phyloP scores from a whole-genome alignment of 177 flowering plant species.

The Vitis hybrid region DNA sequence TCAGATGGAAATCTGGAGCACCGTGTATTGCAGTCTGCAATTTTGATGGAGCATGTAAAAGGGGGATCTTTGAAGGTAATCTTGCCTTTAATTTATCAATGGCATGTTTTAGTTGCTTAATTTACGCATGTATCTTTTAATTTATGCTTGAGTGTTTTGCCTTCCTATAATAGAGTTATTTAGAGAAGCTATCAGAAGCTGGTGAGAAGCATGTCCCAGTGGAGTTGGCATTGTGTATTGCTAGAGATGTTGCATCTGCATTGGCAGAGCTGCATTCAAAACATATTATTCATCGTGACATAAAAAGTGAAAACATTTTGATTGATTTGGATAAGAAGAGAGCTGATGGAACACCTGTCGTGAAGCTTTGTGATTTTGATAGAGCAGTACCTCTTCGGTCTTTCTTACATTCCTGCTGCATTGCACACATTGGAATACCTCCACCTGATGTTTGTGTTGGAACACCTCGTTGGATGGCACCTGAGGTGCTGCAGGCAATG shows the following conservation, averaged over 20 bases:
- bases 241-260: slow-evolving; percentile 81
- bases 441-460: slow-evolving; percentile 93
- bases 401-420: slow-evolving; percentile 77
- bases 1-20: slow-evolving; percentile 46
- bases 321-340: slow-evolving; percentile 66
- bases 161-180: slow-evolving; percentile 46
- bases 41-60: slow-evolving; percentile 74
- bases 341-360: slow-evolving; percentile 66
- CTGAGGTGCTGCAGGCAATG: slow-evolving; percentile 85
- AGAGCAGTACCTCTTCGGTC: slow-evolving; percentile 90
- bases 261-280: slow-evolving; percentile 75
- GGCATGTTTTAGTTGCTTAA: background rate
- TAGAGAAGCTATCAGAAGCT: slow-evolving; percentile 51
- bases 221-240: slow-evolving; percentile 58
- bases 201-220: slow-evolving; percentile 66
- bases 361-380: slow-evolving; percentile 97
- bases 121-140: background rate
- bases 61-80: slow-evolving; percentile 89
- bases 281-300: slow-evolving; percentile 90
- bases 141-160: background rate
- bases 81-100: background rate
- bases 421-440: slow-evolving; percentile 78
- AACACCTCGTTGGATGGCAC: slow-evolving; percentile 99
- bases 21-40: slow-evolving; percentile 58
- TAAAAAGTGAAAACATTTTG: slow-evolving; percentile 87